Percentiles rank a stretch among this genome's conserved stretches.
phyloP scores from a whole-genome alignment of 768 basidiomycete species.

The Tulasnella sp. region DNA sequence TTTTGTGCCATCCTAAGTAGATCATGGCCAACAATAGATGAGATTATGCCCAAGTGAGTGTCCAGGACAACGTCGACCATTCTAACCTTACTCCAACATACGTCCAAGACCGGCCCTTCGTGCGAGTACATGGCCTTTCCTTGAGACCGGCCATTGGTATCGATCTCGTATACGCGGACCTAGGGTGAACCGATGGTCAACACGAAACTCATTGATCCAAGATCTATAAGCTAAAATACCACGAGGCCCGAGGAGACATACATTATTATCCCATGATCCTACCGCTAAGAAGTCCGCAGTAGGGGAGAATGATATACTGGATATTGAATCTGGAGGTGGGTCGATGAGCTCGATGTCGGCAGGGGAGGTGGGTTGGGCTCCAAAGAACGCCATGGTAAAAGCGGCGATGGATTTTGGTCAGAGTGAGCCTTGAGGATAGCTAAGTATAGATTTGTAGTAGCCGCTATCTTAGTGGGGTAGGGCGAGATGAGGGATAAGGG shows the following conservation, averaged over 20 bases:
- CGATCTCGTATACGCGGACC: conserved; percentile 91
- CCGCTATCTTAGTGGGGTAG: too few species aligned
- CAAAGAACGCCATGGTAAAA: too few species aligned
- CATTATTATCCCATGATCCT: conserved; percentile 26
- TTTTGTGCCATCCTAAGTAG: conserved; percentile 70
- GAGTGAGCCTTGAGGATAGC: too few species aligned
- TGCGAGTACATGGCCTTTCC: conserved; percentile 87
- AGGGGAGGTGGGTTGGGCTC: too few species aligned
- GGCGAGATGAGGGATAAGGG: too few species aligned
- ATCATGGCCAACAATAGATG: too few species aligned
- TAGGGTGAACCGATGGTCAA: conserved; percentile 26
- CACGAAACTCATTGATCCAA: background rate
- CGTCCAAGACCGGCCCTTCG: conserved; percentile 76
- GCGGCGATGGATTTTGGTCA: too few species aligned
- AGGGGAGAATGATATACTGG: conserved; percentile 11
- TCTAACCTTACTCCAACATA: conserved; percentile 87
- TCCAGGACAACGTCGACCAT: too few species aligned
- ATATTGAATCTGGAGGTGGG: conserved; percentile 17
- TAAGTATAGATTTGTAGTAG: too few species aligned
- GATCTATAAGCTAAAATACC: background rate
- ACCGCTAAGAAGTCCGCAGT: conserved; percentile 25
- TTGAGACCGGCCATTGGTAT: conserved; percentile 61
- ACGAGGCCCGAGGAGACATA: background rate
- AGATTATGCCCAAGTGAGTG: background rate
- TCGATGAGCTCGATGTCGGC: background rate